Base-by-base conservation (phyloP, 805 yeast genomes). In the Lachancea lanzarotensis region DNA sequence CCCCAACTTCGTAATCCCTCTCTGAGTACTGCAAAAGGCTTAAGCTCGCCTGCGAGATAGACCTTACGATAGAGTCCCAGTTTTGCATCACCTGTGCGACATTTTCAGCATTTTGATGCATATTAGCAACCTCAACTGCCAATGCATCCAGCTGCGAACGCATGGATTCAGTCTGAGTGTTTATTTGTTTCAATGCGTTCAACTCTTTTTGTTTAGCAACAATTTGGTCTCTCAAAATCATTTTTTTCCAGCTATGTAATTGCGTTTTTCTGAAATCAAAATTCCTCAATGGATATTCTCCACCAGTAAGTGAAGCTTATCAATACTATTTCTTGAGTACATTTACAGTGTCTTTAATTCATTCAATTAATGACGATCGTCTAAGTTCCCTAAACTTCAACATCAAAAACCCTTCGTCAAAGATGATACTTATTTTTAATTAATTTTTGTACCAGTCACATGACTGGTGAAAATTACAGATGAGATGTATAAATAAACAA, bases 21-120 rank as follows among this genome's bases (percentile, higher is more conserved):
- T 61, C 65, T 0, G 57, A 48, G 40, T 62, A 63, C 35, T 62
- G 63, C 17, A 62, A 45, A 11, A 63, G 44, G 20, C 63, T 56
- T 16, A 63, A 35, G 18, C 65, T 57, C 7, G 66, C 66, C 31
- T 58, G 62, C 2, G 66, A 57, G 16, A 63, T 58, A 15, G 63
- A 57, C 30, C 55, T 50, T n/a, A 57, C 50, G 7, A 63, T 55
- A 2, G 62, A 53, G 34, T 60, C 56, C 68, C 68, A 63, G 33
- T 60, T 56, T 8, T 44, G 38, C 59, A 60, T 53, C 1, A 63
- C 56, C 16, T 53, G 47, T 3, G 55, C 50, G 2, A 61, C 65
- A 15, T 49, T 43, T 18, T 46, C 52, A 1, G 62, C 63, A 41
- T 61, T 60, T 2, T 48, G 43, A 29, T 57, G 55, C 52, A 61